Base-by-base conservation (phyloP, 1,284 basidiomycete species). In the Laetiporus sulphureus region DNA sequence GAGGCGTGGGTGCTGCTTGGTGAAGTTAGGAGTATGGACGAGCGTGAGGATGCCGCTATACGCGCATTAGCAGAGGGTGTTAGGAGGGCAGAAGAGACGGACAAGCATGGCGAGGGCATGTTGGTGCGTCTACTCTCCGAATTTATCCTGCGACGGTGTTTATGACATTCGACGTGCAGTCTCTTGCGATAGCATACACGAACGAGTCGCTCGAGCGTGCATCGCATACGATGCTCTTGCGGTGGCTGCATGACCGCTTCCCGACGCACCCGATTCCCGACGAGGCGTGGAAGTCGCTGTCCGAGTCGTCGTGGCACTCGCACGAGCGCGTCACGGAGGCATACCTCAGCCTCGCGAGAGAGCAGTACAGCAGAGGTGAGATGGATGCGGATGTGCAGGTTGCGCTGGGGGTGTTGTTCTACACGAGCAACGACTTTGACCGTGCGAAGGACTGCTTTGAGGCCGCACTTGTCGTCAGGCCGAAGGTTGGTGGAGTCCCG, bases 11-110 rank as follows among this genome's bases (percentile, higher is more conserved):
- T 94, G 23, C 68, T 95, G 19, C 71, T 99, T 0, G 96, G 96
- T 7, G 90, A 96, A 63, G 89, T 88, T 0, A 79, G 94, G 52
- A 94, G 91, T 36, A 97, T 98, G 86, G 94, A 99, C 58, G 96
- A 99, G 73, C 75, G 85, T 44, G 82, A 95, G 64, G 77, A 88
- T 47, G 71, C 79, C 40, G 80, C 83, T 25, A 79, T 93, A 73
- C 76, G 79, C 45, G 91, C 84, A 4, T 72, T 89, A 31, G 66
- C 68, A 30, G 76, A 86, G 57, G 85, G 78, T 41, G 79, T 80
- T n/a, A 73, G 65, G 55, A 69, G 64, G 44, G 82, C 78, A 2
- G 78, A 83, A 59, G 71, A 72, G 40, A 72, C 71, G 13, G 76
- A 77, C 32, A 75, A 73, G n/a, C 64, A 75, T 5, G 87, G 86